Evolutionary conservation across 164 flowering plant species (phyloP).

Genomic region (Liquidambar formosana): DNA sequence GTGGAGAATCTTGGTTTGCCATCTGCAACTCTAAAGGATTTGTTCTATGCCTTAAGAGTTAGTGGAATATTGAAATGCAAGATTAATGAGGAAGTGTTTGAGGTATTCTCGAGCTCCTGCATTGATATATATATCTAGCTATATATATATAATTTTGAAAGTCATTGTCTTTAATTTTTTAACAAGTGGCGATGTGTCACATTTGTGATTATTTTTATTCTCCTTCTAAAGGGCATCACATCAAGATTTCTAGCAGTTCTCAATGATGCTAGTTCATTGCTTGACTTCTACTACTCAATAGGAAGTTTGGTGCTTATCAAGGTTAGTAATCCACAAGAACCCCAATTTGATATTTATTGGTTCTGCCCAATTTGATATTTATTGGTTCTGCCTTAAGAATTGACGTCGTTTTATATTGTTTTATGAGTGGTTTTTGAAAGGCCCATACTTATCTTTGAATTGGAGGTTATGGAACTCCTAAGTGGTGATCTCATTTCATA

Average conservation of each 20-base stretch:
- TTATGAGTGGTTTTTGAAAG: neutral
- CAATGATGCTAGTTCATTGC: slow-evolving; percentile 66
- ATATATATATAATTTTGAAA: neutral
- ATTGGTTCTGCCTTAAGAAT: neutral
- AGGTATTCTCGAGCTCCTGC: slow-evolving; percentile 43
- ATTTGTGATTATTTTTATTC: neutral
- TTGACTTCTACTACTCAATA: slow-evolving; percentile 68
- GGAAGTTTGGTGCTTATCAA: slow-evolving; percentile 76
- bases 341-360: neutral
- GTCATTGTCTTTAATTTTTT: neutral
- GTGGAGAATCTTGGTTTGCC: slow-evolving; percentile 48
- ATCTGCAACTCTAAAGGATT: slow-evolving; percentile 56
- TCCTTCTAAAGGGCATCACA: slow-evolving; percentile 42
- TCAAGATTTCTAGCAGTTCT: slow-evolving; percentile 57
- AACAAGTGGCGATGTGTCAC: neutral
- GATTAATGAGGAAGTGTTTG: slow-evolving; percentile 39
- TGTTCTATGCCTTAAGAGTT: slow-evolving; percentile 64
- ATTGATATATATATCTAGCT: too few species aligned
- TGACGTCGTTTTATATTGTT: neutral
- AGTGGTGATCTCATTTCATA: too few species aligned
- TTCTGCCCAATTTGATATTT: too few species aligned
- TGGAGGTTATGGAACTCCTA: too few species aligned
- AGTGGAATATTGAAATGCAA: slow-evolving; percentile 63
- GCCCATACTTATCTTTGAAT: too few species aligned
- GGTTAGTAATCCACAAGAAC: slow-evolving; percentile 38